A percentile compares a stretch with the other conserved stretches of the same genome.
Conservation (phyloP, 306 rosid species). For the Prunus fruticosa region DNA sequence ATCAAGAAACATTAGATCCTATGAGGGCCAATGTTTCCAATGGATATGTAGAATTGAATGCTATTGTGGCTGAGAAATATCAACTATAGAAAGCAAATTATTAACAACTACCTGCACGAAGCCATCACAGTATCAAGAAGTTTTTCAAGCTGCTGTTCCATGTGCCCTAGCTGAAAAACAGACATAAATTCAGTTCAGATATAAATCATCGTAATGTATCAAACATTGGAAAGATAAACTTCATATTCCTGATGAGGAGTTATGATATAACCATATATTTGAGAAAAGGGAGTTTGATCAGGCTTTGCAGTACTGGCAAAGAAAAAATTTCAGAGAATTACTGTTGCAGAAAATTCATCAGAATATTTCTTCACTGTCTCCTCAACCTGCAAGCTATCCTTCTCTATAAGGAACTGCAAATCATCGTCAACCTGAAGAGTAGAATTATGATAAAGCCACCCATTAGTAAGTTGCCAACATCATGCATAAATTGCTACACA, state of each 20-base stretch:
- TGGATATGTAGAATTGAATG: neutral
- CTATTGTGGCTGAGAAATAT: neutral
- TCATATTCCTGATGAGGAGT: neutral
- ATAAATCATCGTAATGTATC: neutral
- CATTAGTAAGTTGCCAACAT: neutral
- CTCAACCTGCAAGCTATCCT: conserved; percentile 37
- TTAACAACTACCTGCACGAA: conserved; percentile 56
- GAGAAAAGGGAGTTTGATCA: conserved; percentile 5
- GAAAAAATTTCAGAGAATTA: conserved; percentile 38
- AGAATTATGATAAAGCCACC: conserved; percentile 17
- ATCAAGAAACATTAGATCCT: neutral
- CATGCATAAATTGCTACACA: neutral
- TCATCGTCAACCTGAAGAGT: conserved; percentile 48
- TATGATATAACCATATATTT: neutral
- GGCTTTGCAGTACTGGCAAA: neutral
- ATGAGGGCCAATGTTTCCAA: neutral
- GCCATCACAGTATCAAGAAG: conserved; percentile 61
- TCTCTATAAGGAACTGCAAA: conserved; percentile 52
- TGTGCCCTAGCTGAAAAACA: conserved; percentile 59
- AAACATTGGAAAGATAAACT: neutral
- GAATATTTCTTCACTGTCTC: conserved; percentile 50
- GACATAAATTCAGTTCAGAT: conserved; percentile 19
- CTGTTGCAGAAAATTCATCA: conserved; percentile 52
- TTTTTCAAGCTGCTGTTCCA: conserved; percentile 72
- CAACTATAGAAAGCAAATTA: neutral